Percentiles rank a stretch among this genome's conserved stretches.
These are phyloP conservation scores for Phytopythium litorale DNA, from an alignment of 352 stramenopile species.

Conservation along the genomic window DNA sequence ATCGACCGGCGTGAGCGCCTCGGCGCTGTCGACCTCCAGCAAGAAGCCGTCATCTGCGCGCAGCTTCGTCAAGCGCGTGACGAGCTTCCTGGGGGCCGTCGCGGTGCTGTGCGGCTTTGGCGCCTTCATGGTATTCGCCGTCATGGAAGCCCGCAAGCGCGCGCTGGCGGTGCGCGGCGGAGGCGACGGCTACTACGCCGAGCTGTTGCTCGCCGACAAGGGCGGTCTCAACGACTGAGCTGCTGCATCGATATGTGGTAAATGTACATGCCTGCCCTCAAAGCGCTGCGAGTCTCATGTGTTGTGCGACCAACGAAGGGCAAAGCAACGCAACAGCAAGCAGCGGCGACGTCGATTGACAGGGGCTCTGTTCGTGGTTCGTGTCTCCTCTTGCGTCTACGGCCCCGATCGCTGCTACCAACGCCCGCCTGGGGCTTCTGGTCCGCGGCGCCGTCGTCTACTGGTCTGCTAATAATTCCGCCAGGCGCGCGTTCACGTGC, in stretches of 20 bases:
- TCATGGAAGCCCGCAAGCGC: slow-evolving; percentile 31
- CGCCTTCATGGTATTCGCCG: slow-evolving; percentile 35
- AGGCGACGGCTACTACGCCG: slow-evolving; percentile 47
- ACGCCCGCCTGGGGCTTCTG: slow-evolving; percentile 11
- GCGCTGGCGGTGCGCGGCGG: slow-evolving; percentile 15
- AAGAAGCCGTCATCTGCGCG: slow-evolving; percentile 8
- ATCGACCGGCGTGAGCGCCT: slow-evolving; percentile 9
- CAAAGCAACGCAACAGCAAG: neutral
- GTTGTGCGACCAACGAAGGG: neutral
- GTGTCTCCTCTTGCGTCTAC: neutral
- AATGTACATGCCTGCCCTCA: neutral
- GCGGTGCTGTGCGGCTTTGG: slow-evolving; percentile 55
- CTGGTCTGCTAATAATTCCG: slow-evolving; percentile 46
- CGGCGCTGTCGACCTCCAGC: slow-evolving; percentile 4
- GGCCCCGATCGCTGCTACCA: slow-evolving; percentile 9
- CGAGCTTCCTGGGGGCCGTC: slow-evolving; percentile 65
- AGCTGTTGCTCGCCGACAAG: slow-evolving; percentile 66
- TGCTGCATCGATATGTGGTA: neutral
- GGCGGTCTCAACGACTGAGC: slow-evolving; percentile 17
- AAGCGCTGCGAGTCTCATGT: neutral
- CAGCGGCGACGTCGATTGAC: neutral
- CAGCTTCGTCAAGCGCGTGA: slow-evolving; percentile 37
- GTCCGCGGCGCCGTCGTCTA: slow-evolving; percentile 21
- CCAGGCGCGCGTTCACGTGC: slow-evolving; percentile 51
- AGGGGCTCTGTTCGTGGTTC: neutral